Percentiles rank a stretch among this genome's conserved stretches.
These are phyloP conservation scores for Coprinopsis sp. DNA, from an alignment of 768 basidiomycete species.

Conservation along the genomic window DNA sequence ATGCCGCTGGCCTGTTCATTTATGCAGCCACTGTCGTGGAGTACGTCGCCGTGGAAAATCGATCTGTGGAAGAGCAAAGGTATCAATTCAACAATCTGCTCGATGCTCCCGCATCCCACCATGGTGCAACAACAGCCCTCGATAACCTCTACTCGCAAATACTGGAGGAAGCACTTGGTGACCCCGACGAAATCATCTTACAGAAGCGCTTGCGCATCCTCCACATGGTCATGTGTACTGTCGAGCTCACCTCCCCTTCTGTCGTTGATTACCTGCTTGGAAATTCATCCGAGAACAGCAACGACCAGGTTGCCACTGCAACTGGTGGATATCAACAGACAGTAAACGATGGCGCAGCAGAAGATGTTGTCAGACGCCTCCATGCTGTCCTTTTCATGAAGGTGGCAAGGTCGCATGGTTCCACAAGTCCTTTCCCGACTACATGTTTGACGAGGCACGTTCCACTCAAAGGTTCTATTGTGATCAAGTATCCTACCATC, in stretches of 20 bases:
- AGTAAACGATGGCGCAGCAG: no score
- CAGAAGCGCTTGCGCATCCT: conserved; percentile 12
- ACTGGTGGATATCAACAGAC: neutral
- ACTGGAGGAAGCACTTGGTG: conserved; percentile 13
- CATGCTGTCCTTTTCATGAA: no score
- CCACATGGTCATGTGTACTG: conserved; percentile 19
- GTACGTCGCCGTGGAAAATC: no score
- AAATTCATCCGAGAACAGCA: neutral
- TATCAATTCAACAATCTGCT: no score
- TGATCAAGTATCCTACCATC: neutral
- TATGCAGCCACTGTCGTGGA: no score
- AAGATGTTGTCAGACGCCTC: no score
- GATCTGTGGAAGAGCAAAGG: no score
- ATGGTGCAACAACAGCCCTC: conserved; percentile 9
- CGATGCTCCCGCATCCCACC: no score
- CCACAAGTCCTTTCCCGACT: no score
- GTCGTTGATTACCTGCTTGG: conserved; percentile 12
- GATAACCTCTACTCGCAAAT: conserved; percentile 15
- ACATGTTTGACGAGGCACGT: neutral
- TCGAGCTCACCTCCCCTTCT: conserved; percentile 13
- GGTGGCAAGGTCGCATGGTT: no score
- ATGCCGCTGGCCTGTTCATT: no score
- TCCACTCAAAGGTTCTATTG: neutral
- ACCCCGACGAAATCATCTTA: conserved; percentile 7
- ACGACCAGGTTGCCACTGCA: neutral